Percentiles rank a stretch among this genome's conserved stretches.
Evolutionary conservation across 1,284 basidiomycete genomes (phyloP).

Genomic region (Trametes polyzona): DNA sequence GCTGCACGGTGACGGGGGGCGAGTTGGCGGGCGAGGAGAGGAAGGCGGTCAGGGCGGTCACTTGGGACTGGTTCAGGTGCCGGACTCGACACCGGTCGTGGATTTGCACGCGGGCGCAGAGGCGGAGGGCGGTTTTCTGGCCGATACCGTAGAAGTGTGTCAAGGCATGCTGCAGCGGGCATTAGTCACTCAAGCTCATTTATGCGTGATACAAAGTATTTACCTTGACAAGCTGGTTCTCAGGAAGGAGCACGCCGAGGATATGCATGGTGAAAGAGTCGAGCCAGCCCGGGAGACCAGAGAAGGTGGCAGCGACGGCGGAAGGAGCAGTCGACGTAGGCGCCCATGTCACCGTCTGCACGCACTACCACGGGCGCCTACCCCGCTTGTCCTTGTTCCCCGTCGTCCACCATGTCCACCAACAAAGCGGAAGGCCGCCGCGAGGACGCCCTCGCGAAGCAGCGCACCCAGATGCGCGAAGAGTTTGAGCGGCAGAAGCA

Average conservation of each 20-base stretch:
- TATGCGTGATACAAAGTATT: too few species aligned
- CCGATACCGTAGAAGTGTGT: slow-evolving; percentile 87
- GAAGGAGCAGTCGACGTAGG: slow-evolving; percentile 3
- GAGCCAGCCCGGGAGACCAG: slow-evolving; percentile 1
- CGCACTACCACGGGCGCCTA: slow-evolving; percentile 1
- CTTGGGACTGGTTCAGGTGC: slow-evolving; percentile 78
- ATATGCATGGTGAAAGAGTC: slow-evolving; percentile 68
- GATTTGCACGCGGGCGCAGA: slow-evolving; percentile 89
- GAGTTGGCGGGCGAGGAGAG: slow-evolving; percentile 83
- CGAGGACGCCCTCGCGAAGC: slow-evolving; percentile 79
- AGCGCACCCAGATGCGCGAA: slow-evolving; percentile 82
- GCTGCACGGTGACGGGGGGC: slow-evolving; percentile 60
- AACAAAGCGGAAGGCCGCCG: slow-evolving; percentile 77
- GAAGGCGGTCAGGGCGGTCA: slow-evolving; percentile 85
- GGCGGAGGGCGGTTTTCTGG: slow-evolving; percentile 68
- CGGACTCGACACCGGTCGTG: slow-evolving; percentile 81
- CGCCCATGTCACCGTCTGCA: slow-evolving; percentile 11
- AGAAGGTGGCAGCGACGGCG: slow-evolving; percentile 7
- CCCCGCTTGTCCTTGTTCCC: slow-evolving; percentile 1
- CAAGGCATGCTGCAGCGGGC: slow-evolving; percentile 69
- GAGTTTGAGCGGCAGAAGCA: slow-evolving; percentile 91
- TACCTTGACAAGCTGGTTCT: slow-evolving; percentile 71
- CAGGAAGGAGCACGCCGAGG: slow-evolving; percentile 74
- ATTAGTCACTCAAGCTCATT: not conserved
- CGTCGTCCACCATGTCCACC: slow-evolving; percentile 53